Evolutionary conservation across 2,329 filamentous ascomycete species (phyloP), one percentile per base, ranked within the genome.

Genomic region (Penicillium sp.): DNA sequence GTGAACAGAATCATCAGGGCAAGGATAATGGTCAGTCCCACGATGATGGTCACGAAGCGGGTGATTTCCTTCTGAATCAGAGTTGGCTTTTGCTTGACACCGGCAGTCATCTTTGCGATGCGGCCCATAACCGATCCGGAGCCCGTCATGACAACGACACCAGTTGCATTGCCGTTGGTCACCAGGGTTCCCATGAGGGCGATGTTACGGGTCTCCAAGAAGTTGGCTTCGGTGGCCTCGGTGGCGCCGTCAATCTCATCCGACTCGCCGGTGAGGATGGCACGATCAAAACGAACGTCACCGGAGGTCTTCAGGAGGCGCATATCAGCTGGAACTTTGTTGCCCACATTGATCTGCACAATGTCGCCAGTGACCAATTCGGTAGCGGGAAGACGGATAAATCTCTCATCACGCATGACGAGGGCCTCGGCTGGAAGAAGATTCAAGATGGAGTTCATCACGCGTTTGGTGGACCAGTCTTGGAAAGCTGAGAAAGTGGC

Each of bases 111-210:
- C 63, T 87, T 86, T 1, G 90, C 89, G 65, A 93, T 90, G 46
- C 87, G 86, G 9, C 90, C 90, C 76, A 93, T 92, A 39, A 93
- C 87, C 1, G 90, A 91, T 16, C 78, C 78, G 67, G 90, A 85
- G 5, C 89, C 90, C 0, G 88, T 93, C 1, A 88, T 83, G 9
- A 93, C 85, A 0, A 91, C 88, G 13, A 92, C 75, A 14, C 88
- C 89, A 27, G 83, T 79, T 50, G 86, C 87, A 37, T 82, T 87
- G 2, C 90, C 90, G 18, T 87, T 87, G 4, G 89, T 87, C 62
- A 89, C 92, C 65, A 91, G 87, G 0, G 90, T 92, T 24, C 90
- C 90, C 73, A 92, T 89, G 19, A 93, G 80, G 19, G 89, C 89
- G 56, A 93, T 90, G 66, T 88, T 90, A 47, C 85, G 84, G 4